Percentiles rank a stretch among this genome's conserved stretches.
phyloP scores from a whole-genome alignment of 805 yeast genomes.

The Pichia occidentalis region DNA sequence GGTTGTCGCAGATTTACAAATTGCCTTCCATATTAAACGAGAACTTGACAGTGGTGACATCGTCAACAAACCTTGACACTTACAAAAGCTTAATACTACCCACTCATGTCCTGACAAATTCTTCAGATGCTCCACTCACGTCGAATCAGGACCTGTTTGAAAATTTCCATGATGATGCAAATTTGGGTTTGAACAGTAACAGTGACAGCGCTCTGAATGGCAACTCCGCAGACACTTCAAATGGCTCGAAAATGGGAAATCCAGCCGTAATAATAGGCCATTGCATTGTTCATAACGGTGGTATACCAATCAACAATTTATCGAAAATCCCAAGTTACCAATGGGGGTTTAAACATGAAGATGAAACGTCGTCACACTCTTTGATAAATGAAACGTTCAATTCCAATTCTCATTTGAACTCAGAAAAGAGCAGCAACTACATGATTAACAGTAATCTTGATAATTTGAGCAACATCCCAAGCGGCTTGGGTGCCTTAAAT shows the following conservation, averaged over 20 bases:
- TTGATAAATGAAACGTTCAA: background rate
- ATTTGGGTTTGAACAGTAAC: background rate
- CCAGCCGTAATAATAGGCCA: constrained; percentile 27
- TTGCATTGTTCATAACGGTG: constrained; percentile 29
- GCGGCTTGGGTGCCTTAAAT: constrained; percentile 21
- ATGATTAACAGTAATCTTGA: background rate
- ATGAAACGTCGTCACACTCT: constrained; percentile 20
- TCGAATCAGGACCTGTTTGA: background rate
- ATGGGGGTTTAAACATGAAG: constrained; percentile 28
- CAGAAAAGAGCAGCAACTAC: background rate
- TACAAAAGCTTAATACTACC: constrained; percentile 23
- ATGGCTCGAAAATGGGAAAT: background rate
- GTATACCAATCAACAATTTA: constrained; percentile 28
- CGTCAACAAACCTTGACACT: constrained; percentile 17
- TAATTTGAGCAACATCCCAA: constrained; percentile 20
- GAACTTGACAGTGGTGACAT: constrained; percentile 15
- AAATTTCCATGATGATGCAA: background rate
- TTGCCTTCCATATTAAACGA: constrained; percentile 18
- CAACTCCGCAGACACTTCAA: background rate
- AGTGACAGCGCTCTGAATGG: background rate
- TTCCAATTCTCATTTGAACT: background rate
- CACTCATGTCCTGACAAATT: constrained; percentile 8
- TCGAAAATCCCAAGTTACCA: constrained; percentile 31
- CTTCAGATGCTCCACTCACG: no score
- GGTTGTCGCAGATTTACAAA: constrained; percentile 19